Evolutionary conservation across 768 basidiomycete genomes (phyloP).

Genomic region (Boletus tylopilopsis): DNA sequence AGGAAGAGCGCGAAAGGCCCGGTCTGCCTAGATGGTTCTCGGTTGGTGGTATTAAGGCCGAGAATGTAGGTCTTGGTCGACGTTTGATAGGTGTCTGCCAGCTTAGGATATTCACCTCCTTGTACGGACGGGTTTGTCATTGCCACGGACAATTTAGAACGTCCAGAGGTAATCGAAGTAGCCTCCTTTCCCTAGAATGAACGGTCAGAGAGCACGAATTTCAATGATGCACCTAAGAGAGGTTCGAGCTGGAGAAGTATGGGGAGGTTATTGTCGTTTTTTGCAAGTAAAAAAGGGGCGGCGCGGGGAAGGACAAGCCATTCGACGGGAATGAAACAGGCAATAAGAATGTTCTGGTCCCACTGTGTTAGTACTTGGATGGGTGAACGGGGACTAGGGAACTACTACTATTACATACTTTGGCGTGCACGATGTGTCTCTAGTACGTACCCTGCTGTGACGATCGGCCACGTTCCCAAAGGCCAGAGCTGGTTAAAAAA

Average conservation of each 20-base stretch:
- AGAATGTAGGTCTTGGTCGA: constrained; percentile 1
- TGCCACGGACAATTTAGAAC: constrained; percentile 5
- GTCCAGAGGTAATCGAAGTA: constrained; percentile 5
- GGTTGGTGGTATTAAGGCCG: constrained; percentile 9
- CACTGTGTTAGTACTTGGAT: too few relatives aligned
- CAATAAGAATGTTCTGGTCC: neutral
- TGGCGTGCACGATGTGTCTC: constrained; percentile 5
- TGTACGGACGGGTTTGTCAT: constrained; percentile 9
- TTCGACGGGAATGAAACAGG: constrained; percentile 23
- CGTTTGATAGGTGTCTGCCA: constrained; percentile 3
- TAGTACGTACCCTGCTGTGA: constrained; percentile 28
- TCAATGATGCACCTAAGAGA: constrained; percentile 8
- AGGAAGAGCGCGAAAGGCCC: neutral
- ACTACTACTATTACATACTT: constrained; percentile 29
- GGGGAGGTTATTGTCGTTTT: constrained; percentile 5
- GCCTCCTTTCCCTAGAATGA: constrained; percentile 1
- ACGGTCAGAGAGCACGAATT: constrained; percentile 6
- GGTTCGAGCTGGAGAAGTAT: constrained; percentile 9
- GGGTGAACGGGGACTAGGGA: neutral
- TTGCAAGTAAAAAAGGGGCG: constrained; percentile 13
- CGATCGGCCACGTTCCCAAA: constrained; percentile 26
- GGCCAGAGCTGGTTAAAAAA: neutral
- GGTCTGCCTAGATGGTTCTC: constrained; percentile 7
- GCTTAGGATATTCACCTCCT: constrained; percentile 1
- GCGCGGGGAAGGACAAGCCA: too few relatives aligned